Conservation (phyloP, 2,329 filamentous ascomycete genomes). For the Rugonectria rugulosa region DNA sequence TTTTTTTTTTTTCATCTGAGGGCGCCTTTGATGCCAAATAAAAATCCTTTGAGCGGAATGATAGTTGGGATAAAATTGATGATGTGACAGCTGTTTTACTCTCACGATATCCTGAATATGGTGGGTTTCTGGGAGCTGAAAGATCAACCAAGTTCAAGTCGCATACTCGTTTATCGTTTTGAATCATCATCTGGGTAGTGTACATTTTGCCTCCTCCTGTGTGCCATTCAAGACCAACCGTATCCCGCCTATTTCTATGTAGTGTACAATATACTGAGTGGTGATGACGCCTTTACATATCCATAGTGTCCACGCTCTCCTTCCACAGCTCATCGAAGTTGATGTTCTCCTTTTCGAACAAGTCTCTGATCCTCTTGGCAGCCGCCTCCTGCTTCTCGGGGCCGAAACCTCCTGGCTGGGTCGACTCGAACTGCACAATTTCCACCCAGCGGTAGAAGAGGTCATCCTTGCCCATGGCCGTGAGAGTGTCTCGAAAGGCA, state of each 20-base stretch:
- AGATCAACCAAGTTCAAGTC: too few species aligned
- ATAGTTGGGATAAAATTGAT: too few species aligned
- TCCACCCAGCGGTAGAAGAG: slow-evolving; percentile 95
- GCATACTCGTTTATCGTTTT: too few species aligned
- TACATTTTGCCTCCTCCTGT: background rate
- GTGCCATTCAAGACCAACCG: too few species aligned
- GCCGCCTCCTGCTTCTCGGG: slow-evolving; percentile 75
- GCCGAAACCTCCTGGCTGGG: slow-evolving; percentile 79
- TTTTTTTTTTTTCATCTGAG: too few species aligned
- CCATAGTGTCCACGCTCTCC: slow-evolving; percentile 50
- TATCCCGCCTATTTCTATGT: background rate
- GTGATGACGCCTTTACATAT: background rate
- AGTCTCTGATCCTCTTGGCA: slow-evolving; percentile 75
- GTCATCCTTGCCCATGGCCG: slow-evolving; percentile 81
- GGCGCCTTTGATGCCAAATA: too few species aligned
- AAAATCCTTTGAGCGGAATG: too few species aligned
- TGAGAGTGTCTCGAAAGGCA: slow-evolving; percentile 78
- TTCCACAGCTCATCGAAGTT: slow-evolving; percentile 84
- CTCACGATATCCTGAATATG: too few species aligned
- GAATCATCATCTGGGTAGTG: background rate
- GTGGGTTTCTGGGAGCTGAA: too few species aligned
- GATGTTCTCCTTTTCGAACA: slow-evolving; percentile 79
- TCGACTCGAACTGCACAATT: slow-evolving; percentile 87
- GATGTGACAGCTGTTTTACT: too few species aligned
- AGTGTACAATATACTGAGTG: background rate